A percentile compares a stretch with the other conserved stretches of the same genome.
These are phyloP conservation scores for Arthonia radiata DNA, from an alignment of 495 filamentous ascomycete genomes.

Conservation along the genomic window DNA sequence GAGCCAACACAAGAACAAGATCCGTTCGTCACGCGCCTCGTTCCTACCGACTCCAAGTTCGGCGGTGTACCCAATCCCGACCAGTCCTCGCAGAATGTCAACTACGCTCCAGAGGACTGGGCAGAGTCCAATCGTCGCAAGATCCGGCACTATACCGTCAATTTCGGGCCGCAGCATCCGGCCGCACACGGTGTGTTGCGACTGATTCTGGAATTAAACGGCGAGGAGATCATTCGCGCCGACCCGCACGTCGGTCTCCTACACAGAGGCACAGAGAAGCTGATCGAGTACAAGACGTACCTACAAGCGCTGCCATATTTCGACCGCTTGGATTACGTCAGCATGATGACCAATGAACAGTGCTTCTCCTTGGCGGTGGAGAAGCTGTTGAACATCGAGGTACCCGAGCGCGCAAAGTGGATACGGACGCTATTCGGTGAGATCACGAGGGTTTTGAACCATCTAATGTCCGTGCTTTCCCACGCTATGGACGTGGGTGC, in stretches of 20 bases:
- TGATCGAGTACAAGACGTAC: slow-evolving; percentile 99
- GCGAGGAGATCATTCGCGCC: slow-evolving; percentile 87
- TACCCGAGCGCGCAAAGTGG: slow-evolving; percentile 87
- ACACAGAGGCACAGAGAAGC: slow-evolving; percentile 95
- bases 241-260: slow-evolving; percentile 95
- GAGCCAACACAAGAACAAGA: slow-evolving; percentile 27
- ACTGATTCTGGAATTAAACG: slow-evolving; percentile 90
- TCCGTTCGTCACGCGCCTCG: slow-evolving; percentile 19
- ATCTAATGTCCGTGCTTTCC: slow-evolving; percentile 91
- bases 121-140: slow-evolving; percentile 55
- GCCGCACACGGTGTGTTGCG: slow-evolving; percentile 96
- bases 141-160: slow-evolving; percentile 97
- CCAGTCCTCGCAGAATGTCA: slow-evolving; percentile 16
- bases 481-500: slow-evolving; percentile 99
- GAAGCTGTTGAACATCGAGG: slow-evolving; percentile 93
- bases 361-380: slow-evolving; percentile 87
- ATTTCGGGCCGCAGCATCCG: slow-evolving; percentile 97
- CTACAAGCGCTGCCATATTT: slow-evolving; percentile 97
- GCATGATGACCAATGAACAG: slow-evolving; percentile 99
- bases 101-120: slow-evolving; percentile 18
- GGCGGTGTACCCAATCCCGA: slow-evolving; percentile 23
- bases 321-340: slow-evolving; percentile 94
- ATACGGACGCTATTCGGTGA: slow-evolving; percentile 94
- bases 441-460: slow-evolving; percentile 85
- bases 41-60: slow-evolving; percentile 34